Conservation (phyloP, 495 filamentous ascomycete species). For the Xylaria acuta region DNA sequence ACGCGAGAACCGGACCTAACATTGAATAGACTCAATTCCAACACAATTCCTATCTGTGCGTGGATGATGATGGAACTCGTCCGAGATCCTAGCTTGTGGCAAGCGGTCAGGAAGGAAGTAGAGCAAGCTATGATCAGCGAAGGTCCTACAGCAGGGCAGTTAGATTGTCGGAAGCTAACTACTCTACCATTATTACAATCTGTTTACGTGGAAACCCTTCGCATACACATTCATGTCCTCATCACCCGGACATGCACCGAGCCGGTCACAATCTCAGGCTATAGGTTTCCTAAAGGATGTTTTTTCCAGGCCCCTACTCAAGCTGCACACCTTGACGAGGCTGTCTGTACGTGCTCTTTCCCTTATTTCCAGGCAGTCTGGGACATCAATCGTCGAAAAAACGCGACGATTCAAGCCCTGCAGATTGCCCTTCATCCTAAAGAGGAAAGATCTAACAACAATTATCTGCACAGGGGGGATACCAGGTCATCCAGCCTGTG, state of each 20-base stretch:
- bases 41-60: slow-evolving; percentile 39
- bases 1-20: no score
- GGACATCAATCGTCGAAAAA: no score
- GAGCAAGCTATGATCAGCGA: no score
- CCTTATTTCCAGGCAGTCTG: no score
- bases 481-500: slow-evolving; percentile 37
- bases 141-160: slow-evolving; percentile 32
- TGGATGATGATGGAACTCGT: slow-evolving; percentile 44
- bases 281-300: slow-evolving; percentile 32
- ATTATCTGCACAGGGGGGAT: slow-evolving; percentile 15
- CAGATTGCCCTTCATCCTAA: no score
- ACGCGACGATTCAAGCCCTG: no score
- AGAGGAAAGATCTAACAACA: no score
- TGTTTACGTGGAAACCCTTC: slow-evolving; percentile 44
- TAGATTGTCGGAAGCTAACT: slow-evolving; percentile 26
- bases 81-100: slow-evolving; percentile 36
- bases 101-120: no score
- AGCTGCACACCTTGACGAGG: slow-evolving; percentile 34
- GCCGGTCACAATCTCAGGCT: slow-evolving; percentile 31
- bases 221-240: slow-evolving; percentile 42
- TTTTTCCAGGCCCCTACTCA: slow-evolving; percentile 36
- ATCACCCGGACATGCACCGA: slow-evolving; percentile 32
- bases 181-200: slow-evolving; percentile 40
- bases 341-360: slow-evolving; percentile 26
- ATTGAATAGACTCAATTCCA: slow-evolving; percentile 40